Conservation (phyloP, 306 rosid genomes). For the Sicyos edulis region DNA sequence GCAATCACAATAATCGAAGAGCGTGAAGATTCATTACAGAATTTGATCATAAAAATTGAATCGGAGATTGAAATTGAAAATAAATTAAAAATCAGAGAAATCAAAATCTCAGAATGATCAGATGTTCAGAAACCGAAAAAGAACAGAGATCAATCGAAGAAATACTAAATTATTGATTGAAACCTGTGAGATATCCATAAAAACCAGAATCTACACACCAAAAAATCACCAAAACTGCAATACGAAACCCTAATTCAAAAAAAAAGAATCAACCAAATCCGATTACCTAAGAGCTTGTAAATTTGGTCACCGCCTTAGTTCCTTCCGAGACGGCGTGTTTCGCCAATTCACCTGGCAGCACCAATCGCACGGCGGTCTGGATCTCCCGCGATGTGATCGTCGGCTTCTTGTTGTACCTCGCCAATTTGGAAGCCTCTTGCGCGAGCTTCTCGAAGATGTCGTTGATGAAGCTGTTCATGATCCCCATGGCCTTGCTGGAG, state of each 20-base stretch:
- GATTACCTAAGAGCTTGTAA: conserved; percentile 51
- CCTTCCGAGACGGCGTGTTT: conserved; percentile 82
- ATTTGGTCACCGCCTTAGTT: conserved; percentile 69
- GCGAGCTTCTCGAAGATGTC: conserved; percentile 78
- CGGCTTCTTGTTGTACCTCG: conserved; percentile 66
- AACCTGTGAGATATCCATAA: neutral
- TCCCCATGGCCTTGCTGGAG: conserved; percentile 81
- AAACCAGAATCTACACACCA: neutral
- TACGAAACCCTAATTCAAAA: neutral
- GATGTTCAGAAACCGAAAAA: neutral
- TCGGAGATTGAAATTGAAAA: too few relatives aligned
- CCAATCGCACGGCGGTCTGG: conserved; percentile 68
- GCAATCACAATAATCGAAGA: too few relatives aligned
- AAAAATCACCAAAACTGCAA: neutral
- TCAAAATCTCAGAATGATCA: neutral
- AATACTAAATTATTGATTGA: neutral
- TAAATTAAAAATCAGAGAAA: too few relatives aligned
- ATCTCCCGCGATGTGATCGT: conserved; percentile 68
- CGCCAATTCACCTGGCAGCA: conserved; percentile 68
- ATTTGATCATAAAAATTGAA: too few relatives aligned
- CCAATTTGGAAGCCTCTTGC: conserved; percentile 57
- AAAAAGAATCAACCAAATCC: neutral
- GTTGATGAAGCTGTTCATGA: conserved; percentile 73
- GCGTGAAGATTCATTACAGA: too few relatives aligned
- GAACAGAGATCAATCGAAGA: neutral